Evolutionary conservation across 768 basidiomycete genomes (phyloP).

Genomic region (Gelatoporia subvermispora): DNA sequence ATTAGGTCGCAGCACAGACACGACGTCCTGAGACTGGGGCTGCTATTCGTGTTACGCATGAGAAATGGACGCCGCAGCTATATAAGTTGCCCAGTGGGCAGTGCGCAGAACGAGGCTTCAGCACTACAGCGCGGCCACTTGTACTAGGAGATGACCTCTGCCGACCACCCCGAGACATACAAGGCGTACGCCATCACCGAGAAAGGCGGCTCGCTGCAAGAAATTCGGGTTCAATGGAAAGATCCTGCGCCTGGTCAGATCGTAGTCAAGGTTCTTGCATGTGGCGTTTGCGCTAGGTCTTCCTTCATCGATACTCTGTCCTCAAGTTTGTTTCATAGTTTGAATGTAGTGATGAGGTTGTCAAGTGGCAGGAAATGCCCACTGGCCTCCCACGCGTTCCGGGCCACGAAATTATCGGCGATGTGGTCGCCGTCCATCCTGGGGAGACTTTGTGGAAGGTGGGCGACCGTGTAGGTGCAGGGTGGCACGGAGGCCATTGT

Average conservation of each 20-base stretch:
- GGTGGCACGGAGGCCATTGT: conserved; percentile 26
- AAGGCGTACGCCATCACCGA: conserved; percentile 19
- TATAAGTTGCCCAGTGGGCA: too few species aligned
- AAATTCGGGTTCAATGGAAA: conserved; percentile 16
- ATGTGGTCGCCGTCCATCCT: conserved; percentile 17
- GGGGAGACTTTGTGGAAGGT: conserved; percentile 17
- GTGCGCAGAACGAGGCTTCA: not conserved
- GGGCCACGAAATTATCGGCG: conserved; percentile 26
- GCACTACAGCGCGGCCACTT: not conserved
- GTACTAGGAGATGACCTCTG: not conserved
- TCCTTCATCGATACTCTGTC: not conserved
- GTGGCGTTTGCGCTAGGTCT: conserved; percentile 19
- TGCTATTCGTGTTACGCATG: too few species aligned
- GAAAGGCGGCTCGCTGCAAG: conserved; percentile 17
- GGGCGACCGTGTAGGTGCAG: conserved; percentile 27
- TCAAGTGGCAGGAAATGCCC: not conserved
- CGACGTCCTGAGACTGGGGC: too few species aligned
- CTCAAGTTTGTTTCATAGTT: not conserved
- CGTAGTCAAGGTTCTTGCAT: conserved; percentile 23
- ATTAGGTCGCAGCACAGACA: too few species aligned
- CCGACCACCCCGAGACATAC: conserved; percentile 9
- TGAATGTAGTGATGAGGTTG: conserved; percentile 8
- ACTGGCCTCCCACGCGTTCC: conserved; percentile 16
- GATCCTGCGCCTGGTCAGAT: conserved; percentile 17
- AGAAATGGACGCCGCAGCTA: too few species aligned